phyloP scores from a whole-genome alignment of 1,139 yeast genomes.

The Diutina pseudorugosa region DNA sequence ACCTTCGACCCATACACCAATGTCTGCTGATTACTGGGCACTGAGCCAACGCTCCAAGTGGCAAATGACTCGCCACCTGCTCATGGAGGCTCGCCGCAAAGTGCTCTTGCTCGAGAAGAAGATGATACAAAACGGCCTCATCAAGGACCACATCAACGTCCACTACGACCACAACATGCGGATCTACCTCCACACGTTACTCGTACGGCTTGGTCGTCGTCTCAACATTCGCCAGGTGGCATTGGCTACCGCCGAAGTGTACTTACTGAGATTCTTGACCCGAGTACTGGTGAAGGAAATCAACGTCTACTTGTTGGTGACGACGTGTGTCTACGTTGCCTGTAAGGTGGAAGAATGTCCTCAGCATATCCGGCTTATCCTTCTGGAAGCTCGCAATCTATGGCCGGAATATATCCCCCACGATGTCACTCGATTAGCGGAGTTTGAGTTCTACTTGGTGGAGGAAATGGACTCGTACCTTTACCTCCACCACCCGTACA shows the following conservation, averaged over 20 bases:
- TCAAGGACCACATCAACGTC: conserved; percentile 30
- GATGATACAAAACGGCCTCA: conserved; percentile 35
- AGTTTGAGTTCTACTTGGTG: conserved; percentile 84
- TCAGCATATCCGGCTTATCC: conserved; percentile 75
- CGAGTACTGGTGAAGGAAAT: conserved; percentile 68
- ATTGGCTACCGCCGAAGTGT: conserved; percentile 80
- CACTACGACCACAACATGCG: conserved; percentile 52
- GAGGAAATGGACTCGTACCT: conserved; percentile 80
- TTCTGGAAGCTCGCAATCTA: conserved; percentile 72
- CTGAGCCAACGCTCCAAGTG: conserved; percentile 32
- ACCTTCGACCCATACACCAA: conserved; percentile 6
- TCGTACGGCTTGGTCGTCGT: conserved; percentile 68
- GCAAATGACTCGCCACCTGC: conserved; percentile 28
- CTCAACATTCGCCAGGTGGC: conserved; percentile 73
- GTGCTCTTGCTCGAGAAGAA: conserved; percentile 29
- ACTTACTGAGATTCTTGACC: conserved; percentile 61
- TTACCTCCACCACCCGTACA: conserved; percentile 82
- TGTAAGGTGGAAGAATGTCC: conserved; percentile 95
- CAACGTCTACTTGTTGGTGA: conserved; percentile 66
- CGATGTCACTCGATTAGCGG: conserved; percentile 88
- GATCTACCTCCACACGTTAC: conserved; percentile 55
- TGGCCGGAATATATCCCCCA: conserved; percentile 96
- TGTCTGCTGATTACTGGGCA: conserved; percentile 40
- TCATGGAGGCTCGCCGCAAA: conserved; percentile 28
- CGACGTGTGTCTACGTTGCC: conserved; percentile 81